These are phyloP conservation scores for Fragaria vesca DNA, from an alignment of 306 rosid genomes.

Conservation along the genomic window DNA sequence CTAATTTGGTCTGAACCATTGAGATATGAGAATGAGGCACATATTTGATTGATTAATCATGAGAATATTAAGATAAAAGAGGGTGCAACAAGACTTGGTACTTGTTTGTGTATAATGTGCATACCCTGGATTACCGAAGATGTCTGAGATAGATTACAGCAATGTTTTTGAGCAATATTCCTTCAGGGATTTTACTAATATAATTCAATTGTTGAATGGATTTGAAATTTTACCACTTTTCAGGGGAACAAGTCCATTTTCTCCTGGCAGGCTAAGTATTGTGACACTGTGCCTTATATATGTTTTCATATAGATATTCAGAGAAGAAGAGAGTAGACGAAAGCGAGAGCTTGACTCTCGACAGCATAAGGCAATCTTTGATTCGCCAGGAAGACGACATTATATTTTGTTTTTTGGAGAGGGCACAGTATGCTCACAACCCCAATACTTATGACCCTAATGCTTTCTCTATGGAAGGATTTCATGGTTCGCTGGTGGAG, in stretches of 20 bases:
- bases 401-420: conserved; percentile 60
- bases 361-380: conserved; percentile 46
- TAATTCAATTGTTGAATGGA: background rate
- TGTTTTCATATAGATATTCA: conserved; percentile 27
- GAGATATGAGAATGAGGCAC: background rate
- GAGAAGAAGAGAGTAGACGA: conserved; percentile 50
- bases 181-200: background rate
- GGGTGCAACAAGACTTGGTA: background rate
- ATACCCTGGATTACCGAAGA: background rate
- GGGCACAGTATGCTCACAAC: conserved; percentile 56
- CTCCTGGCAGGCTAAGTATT: conserved; percentile 1
- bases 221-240: background rate
- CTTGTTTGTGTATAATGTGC: background rate
- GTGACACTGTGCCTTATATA: conserved; percentile 2
- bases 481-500: conserved; percentile 59
- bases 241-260: background rate
- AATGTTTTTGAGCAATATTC: background rate
- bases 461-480: conserved; percentile 50
- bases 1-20: background rate
- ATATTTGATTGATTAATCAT: background rate
- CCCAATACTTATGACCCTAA: conserved; percentile 46
- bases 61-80: background rate
- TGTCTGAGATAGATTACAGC: background rate
- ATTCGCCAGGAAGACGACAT: conserved; percentile 67
- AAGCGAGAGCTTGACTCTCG: conserved; percentile 54